Base-by-base conservation (phyloP, 106 monocot species). In the Allium cepa region DNA sequence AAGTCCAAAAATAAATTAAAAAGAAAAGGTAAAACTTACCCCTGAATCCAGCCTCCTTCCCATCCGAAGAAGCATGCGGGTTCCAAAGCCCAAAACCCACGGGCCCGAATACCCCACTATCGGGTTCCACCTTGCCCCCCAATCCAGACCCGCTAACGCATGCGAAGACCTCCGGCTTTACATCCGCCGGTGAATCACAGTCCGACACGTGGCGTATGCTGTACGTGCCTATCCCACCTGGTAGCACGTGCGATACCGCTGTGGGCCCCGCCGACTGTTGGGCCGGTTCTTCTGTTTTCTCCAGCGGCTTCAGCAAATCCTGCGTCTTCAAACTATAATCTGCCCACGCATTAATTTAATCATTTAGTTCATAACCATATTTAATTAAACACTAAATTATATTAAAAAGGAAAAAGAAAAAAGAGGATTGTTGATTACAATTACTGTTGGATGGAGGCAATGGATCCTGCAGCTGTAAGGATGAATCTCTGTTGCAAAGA, bases 151-250 rank as follows among this genome's bases (percentile, higher is more conserved):
- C 66, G 18, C 26, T 53, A 7, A 10, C 66, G 69, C 76, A 78
- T 65, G 74, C 63, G 70, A 64, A 64, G 6, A 17, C 65, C 78
- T 83, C 82, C 45, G 66, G 57, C 71, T 83, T 83, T 48, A 83
- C 78, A 10, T 27, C 61, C 8, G 80, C 62, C 26, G 46, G 9
- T 57, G 53, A 65, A 28, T 14, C 72, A 11, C 0, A 47, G 51
- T 63, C 77, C 13, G 72, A 11, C 72, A 82, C 82, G 80, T 77
- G 83, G 50, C 74, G 52, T 60, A 80, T 72, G 79, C 77, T 80
- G 80, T 74, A 80, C 71, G 87, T 80, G 57, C 87, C 82, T 60
- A 83, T 75, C 73, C 83, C 87, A 51, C 83, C 79, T 10, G 79
- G 79, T 3, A 79, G 77, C 66, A 74, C 77, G 68, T 78, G 83